phyloP scores from a whole-genome alignment of 2,329 filamentous ascomycete species.

The Davidsoniella virescens region DNA sequence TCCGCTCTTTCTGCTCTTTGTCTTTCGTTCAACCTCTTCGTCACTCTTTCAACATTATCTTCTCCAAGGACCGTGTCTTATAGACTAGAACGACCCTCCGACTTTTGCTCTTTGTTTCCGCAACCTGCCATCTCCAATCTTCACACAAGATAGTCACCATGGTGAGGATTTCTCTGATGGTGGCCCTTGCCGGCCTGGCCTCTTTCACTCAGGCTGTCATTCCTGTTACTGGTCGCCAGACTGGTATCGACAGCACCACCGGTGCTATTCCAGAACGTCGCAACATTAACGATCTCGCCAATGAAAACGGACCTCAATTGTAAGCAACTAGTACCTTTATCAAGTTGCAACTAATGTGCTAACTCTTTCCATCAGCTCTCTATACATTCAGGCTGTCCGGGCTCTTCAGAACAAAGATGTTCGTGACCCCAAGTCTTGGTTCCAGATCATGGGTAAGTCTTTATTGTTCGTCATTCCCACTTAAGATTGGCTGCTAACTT shows the following conservation, averaged over 20 bases:
- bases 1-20: too few relatives aligned
- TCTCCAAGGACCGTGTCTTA: too few relatives aligned
- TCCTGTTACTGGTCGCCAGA: slow-evolving; percentile 24
- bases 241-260: slow-evolving; percentile 22
- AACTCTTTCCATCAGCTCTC: slow-evolving; percentile 23
- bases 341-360: slow-evolving; percentile 9
- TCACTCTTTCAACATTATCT: too few relatives aligned
- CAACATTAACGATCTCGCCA: slow-evolving; percentile 31
- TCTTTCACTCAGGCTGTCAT: slow-evolving; percentile 1
- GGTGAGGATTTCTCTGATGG: slow-evolving; percentile 1
- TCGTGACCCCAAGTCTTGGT: slow-evolving; percentile 31
- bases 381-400: slow-evolving; percentile 31
- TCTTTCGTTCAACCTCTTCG: too few relatives aligned
- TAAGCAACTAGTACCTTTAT: slow-evolving; percentile 16
- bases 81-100: too few relatives aligned
- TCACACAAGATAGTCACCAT: neutral
- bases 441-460: slow-evolving; percentile 29
- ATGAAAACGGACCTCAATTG: slow-evolving; percentile 28
- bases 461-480: neutral
- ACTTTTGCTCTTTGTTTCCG: neutral
- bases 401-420: slow-evolving; percentile 27
- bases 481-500: neutral
- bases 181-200: slow-evolving; percentile 4
- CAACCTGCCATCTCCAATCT: neutral
- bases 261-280: slow-evolving; percentile 28